phyloP scores from a whole-genome alignment of 1,284 basidiomycete species.

The Neolentinus lepideus region DNA sequence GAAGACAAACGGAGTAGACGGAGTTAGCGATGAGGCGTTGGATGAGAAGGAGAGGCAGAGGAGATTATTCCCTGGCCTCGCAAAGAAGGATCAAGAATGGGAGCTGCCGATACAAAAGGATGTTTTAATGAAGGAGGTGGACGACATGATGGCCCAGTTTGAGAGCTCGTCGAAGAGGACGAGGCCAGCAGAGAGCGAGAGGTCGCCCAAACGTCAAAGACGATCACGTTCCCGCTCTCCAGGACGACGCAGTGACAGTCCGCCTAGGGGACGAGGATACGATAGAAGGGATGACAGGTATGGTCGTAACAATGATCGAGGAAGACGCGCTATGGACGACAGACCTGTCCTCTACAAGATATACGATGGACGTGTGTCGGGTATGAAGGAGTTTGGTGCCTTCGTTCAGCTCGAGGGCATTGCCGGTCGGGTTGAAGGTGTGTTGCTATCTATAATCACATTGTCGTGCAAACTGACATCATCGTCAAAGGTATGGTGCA shows the following conservation, averaged over 20 bases:
- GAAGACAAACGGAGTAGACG: slow-evolving; percentile 24
- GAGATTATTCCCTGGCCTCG: slow-evolving; percentile 87
- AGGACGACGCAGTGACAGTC: slow-evolving; percentile 46
- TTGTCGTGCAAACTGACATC: slow-evolving; percentile 4
- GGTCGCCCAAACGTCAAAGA: slow-evolving; percentile 51
- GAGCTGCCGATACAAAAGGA: slow-evolving; percentile 49
- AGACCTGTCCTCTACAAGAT: slow-evolving; percentile 91
- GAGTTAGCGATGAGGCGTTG: slow-evolving; percentile 21
- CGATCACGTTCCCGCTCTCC: slow-evolving; percentile 32
- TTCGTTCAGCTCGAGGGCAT: slow-evolving; percentile 90
- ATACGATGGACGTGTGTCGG: slow-evolving; percentile 82
- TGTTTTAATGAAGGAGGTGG: slow-evolving; percentile 72
- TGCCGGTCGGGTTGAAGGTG: slow-evolving; percentile 82
- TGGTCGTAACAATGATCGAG: slow-evolving; percentile 29
- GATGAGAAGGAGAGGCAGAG: slow-evolving; percentile 70
- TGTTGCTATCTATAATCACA: slow-evolving; percentile 17
- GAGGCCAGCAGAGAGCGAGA: slow-evolving; percentile 39
- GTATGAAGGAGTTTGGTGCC: slow-evolving; percentile 92
- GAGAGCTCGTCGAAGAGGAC: slow-evolving; percentile 59
- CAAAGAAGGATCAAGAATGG: slow-evolving; percentile 75
- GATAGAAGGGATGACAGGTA: slow-evolving; percentile 37
- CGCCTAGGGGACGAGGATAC: slow-evolving; percentile 42
- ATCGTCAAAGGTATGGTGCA: slow-evolving; percentile 83
- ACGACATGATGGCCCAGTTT: slow-evolving; percentile 80
- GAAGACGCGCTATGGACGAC: slow-evolving; percentile 59